Percentiles rank a stretch among this genome's conserved stretches.
Evolutionary conservation across 2,329 filamentous ascomycete species (phyloP).

Genomic region (Exophiala dermatitidis): DNA sequence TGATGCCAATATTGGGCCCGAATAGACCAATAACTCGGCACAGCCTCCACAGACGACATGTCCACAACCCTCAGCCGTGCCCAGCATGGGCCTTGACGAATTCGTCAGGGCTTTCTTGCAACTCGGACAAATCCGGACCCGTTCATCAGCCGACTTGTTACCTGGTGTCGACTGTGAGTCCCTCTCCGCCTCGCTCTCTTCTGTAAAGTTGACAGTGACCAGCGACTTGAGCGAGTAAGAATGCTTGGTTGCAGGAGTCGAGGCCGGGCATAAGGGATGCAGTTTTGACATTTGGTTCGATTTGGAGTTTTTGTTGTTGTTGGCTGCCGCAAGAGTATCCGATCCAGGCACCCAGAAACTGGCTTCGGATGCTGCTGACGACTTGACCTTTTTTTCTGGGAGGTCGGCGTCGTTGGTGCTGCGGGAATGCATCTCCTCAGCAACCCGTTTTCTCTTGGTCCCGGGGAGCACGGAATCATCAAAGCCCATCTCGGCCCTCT

Average conservation of each 20-base stretch:
- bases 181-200: slow-evolving; percentile 31
- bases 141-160: slow-evolving; percentile 31
- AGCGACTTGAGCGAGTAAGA: slow-evolving; percentile 70
- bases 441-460: slow-evolving; percentile 65
- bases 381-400: slow-evolving; percentile 46
- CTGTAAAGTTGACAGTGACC: slow-evolving; percentile 67
- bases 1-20: neutral
- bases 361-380: slow-evolving; percentile 50
- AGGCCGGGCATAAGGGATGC: slow-evolving; percentile 69
- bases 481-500: slow-evolving; percentile 24
- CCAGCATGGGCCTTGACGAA: slow-evolving; percentile 70
- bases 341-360: slow-evolving; percentile 87
- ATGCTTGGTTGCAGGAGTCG: slow-evolving; percentile 59
- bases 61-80: slow-evolving; percentile 66
- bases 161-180: slow-evolving; percentile 21
- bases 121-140: slow-evolving; percentile 63
- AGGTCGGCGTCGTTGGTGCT: slow-evolving; percentile 42
- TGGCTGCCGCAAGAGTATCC: slow-evolving; percentile 58
- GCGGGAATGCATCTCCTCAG: slow-evolving; percentile 65
- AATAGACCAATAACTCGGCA: slow-evolving; percentile 72
- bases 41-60: slow-evolving; percentile 86
- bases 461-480: slow-evolving; percentile 34
- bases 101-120: slow-evolving; percentile 81
- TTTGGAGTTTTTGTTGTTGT: slow-evolving; percentile 38
- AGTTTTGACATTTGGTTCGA: slow-evolving; percentile 57